phyloP scores from a whole-genome alignment of 2,329 filamentous ascomycete species.

The Colletotrichum siamense region DNA sequence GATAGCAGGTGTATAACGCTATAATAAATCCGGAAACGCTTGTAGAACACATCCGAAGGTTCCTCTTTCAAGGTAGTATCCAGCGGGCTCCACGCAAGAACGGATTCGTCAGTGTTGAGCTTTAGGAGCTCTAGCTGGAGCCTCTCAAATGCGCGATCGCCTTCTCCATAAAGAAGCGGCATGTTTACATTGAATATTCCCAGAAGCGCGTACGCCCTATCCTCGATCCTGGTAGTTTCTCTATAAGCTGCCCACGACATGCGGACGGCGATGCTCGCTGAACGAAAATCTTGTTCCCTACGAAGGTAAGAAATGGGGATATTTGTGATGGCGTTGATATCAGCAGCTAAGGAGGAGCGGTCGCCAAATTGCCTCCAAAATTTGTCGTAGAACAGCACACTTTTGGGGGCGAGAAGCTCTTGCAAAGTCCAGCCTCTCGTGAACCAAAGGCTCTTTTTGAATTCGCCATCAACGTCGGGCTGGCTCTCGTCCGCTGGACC shows the following conservation, averaged over 20 bases:
- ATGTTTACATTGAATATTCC: slow-evolving; percentile 34
- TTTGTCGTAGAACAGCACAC: slow-evolving; percentile 25
- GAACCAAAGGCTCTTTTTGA: slow-evolving; percentile 26
- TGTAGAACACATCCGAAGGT: neutral
- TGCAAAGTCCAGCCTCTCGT: slow-evolving; percentile 29
- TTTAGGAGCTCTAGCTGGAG: slow-evolving; percentile 30
- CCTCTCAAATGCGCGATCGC: slow-evolving; percentile 25
- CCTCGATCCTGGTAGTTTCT: slow-evolving; percentile 27
- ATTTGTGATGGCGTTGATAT: slow-evolving; percentile 31
- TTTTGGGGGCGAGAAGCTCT: slow-evolving; percentile 28
- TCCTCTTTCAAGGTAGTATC: slow-evolving; percentile 19
- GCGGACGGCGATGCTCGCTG: slow-evolving; percentile 23
- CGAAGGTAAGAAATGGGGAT: neutral
- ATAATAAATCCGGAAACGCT: neutral
- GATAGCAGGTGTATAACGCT: neutral
- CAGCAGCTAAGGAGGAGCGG: slow-evolving; percentile 24
- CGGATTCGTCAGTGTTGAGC: slow-evolving; percentile 13
- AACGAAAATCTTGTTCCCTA: neutral
- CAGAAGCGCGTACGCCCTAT: slow-evolving; percentile 32
- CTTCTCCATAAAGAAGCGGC: slow-evolving; percentile 34
- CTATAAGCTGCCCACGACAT: slow-evolving; percentile 33
- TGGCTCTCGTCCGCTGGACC: neutral
- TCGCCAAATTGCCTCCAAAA: slow-evolving; percentile 19
- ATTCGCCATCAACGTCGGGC: neutral
- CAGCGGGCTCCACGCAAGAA: slow-evolving; percentile 20